Evolutionary conservation across 805 yeast species (phyloP), one percentile per base, ranked within the genome.

Genomic region (Starmera dryadoides): DNA sequence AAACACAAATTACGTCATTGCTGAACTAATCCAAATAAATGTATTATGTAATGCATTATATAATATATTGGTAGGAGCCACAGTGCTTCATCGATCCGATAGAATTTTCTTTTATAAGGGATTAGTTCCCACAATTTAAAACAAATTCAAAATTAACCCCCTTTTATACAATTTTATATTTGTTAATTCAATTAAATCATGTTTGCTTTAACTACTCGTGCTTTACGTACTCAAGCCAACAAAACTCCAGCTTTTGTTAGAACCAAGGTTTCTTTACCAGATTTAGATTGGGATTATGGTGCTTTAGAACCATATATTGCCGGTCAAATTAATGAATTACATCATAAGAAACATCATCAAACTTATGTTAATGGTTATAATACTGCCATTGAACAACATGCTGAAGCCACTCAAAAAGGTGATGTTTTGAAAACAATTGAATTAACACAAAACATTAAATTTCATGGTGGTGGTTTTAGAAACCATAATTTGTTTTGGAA

Each of bases 401-500:
- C 74, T 11, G 84, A 76, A 51, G 88, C 95, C 35, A 56, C 73
- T 43, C 62, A 65, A 30, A 68, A 69, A 39, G 75, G 80, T 45
- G 84, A 81, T 45, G 69, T 71, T 45, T 66, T 74, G 55, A 75
- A 75, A 56, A 63, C 81, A 36, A 71, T 81, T 53, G 75, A 70
- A 48, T 68, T 86, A 48, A 84, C 82, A 60, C 83, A 84, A 53
- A 68, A 73, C 50, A 77, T 88, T 69, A 87, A 85, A 60, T 87
- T 87, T 78, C 89, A 87, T 63, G 93, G 93, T 51, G 96, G 96
- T 60, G 96, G 96, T 23, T 85, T 70, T 69, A 68, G 81, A 57
- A 87, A 87, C 77, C 96, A 87, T 68, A 69, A 78, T 48, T 66
- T 87, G 49, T 87, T 84, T 75, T 87, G 94, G 94, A 82, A 83